phyloP scores from a whole-genome alignment of 2,329 filamentous ascomycete genomes.

The Aphanocladium album region DNA sequence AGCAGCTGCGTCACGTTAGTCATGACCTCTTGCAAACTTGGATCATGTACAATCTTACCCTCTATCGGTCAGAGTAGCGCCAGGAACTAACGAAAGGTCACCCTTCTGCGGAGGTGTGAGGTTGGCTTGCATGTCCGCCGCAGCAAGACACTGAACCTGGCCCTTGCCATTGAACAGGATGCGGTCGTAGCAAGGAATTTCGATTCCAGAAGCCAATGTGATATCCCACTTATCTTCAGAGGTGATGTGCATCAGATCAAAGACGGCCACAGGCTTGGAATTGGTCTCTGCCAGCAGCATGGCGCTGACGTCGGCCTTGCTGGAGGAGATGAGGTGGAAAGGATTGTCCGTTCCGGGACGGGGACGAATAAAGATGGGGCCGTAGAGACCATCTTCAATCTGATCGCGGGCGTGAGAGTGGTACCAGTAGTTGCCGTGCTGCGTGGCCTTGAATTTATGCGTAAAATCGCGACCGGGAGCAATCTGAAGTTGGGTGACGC shows the following conservation, averaged over 20 bases:
- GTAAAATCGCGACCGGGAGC: conserved; percentile 41
- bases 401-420: conserved; percentile 53
- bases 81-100: conserved; percentile 25
- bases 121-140: conserved; percentile 37
- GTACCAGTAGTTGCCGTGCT: conserved; percentile 58
- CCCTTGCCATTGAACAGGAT: conserved; percentile 60
- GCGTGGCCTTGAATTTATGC: conserved; percentile 50
- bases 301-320: conserved; percentile 31
- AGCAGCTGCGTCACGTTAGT: conserved; percentile 22
- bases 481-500: conserved; percentile 50
- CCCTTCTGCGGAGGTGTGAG: conserved; percentile 27
- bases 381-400: conserved; percentile 56
- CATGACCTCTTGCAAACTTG: not conserved
- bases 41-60: conserved; percentile 22
- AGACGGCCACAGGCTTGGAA: conserved; percentile 45
- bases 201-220: conserved; percentile 38
- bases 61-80: conserved; percentile 36
- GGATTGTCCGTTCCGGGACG: conserved; percentile 31
- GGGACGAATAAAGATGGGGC: conserved; percentile 48
- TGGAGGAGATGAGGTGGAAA: conserved; percentile 41
- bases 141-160: conserved; percentile 44
- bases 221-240: conserved; percentile 44
- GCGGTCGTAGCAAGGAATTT: conserved; percentile 54
- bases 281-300: conserved; percentile 45
- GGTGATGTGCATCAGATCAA: conserved; percentile 52